Evolutionary conservation across 306 rosid species (phyloP).

Genomic region (Vicia faba): DNA sequence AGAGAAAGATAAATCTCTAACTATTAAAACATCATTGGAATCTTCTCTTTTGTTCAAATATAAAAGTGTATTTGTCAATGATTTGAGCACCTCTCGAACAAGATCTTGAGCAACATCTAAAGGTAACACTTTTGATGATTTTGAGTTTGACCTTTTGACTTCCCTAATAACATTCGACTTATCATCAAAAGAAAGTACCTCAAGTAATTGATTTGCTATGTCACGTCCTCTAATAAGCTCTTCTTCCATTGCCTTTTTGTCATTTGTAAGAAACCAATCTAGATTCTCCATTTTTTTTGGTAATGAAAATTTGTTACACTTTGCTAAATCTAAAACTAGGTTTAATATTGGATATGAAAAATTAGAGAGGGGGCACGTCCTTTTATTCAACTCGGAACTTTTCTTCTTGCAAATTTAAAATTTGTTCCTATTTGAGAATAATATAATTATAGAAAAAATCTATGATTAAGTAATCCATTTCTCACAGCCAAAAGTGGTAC

Average conservation of each 20-base stretch:
- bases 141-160: not conserved
- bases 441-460: not conserved
- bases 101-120: conserved; percentile 32
- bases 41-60: conserved; percentile 19
- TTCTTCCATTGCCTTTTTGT: conserved; percentile 18
- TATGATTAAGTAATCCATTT: not conserved
- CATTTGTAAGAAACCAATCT: not conserved
- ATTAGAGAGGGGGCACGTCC: not conserved
- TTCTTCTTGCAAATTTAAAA: not conserved
- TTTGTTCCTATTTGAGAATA: not conserved
- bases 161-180: not conserved
- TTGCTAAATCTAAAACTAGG: not conserved
- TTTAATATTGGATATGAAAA: not conserved
- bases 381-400: conserved; percentile 4
- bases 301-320: not conserved
- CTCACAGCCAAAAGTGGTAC: not conserved
- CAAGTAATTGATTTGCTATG: conserved; percentile 35
- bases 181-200: conserved; percentile 9
- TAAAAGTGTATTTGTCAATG: conserved; percentile 37
- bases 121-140: not conserved
- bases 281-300: conserved; percentile 20
- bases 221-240: conserved; percentile 37
- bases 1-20: conserved; percentile 6
- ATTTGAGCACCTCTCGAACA: conserved; percentile 16
- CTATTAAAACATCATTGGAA: not conserved